A percentile compares a stretch with the other conserved stretches of the same genome.
phyloP scores from a whole-genome alignment of 768 basidiomycete species.

The Cyclocybe aegerita region DNA sequence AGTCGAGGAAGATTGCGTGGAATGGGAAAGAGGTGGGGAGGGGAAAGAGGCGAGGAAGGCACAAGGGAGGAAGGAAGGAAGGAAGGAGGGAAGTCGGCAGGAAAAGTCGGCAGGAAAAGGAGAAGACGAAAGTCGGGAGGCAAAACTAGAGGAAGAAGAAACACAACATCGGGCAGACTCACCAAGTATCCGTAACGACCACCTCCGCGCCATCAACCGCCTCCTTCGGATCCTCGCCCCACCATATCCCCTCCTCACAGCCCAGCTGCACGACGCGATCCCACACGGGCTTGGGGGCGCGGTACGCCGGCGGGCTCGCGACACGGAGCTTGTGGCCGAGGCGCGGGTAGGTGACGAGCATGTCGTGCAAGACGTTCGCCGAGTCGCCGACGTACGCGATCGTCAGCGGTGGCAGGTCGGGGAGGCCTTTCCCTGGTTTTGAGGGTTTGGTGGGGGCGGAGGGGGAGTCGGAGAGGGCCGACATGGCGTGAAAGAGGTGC shows the following conservation, averaged over 20 bases:
- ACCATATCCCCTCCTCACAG: constrained; percentile 71
- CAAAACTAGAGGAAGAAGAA: background rate
- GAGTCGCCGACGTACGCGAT: constrained; percentile 94
- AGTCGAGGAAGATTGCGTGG: no score
- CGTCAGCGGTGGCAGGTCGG: constrained; percentile 74
- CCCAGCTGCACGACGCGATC: constrained; percentile 73
- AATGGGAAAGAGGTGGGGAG: no score
- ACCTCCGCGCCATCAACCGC: constrained; percentile 90
- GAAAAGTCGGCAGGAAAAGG: background rate
- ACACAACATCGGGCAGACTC: constrained; percentile 16
- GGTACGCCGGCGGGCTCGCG: constrained; percentile 77
- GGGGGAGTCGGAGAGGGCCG: constrained; percentile 48
- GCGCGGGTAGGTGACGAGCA: constrained; percentile 93
- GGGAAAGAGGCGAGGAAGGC: no score
- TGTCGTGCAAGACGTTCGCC: constrained; percentile 94
- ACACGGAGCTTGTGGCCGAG: constrained; percentile 85
- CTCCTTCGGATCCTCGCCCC: constrained; percentile 78
- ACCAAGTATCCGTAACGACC: constrained; percentile 99
- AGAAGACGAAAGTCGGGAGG: background rate
- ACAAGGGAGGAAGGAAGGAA: no score
- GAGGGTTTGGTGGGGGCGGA: constrained; percentile 10
- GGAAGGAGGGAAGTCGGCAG: no score
- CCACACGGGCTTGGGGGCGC: constrained; percentile 76
- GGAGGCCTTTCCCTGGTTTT: constrained; percentile 29
- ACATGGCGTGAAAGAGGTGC: constrained; percentile 49